Evolutionary conservation across 768 basidiomycete species (phyloP).

Genomic region (Cubamyces lactineus): DNA sequence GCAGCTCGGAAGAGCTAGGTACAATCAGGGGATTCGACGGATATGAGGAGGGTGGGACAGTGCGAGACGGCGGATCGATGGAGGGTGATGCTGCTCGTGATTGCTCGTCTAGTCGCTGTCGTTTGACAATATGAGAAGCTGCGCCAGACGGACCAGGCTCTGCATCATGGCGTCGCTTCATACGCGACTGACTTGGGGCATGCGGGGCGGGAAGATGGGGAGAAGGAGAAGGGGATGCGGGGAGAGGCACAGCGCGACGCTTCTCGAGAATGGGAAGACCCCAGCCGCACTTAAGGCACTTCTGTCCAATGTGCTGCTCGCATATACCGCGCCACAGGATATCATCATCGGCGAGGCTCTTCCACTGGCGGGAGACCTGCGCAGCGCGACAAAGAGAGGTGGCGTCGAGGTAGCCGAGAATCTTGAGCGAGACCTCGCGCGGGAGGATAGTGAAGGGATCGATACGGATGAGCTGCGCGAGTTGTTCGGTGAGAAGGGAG

Average conservation of each 20-base stretch:
- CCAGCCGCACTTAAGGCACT: conserved; percentile 97
- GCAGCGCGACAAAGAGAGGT: conserved; percentile 92
- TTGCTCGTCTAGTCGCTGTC: conserved; percentile 40
- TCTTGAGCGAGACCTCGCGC: conserved; percentile 83
- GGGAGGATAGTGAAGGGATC: conserved; percentile 93
- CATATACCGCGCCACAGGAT: conserved; percentile 95
- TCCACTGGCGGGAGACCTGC: conserved; percentile 88
- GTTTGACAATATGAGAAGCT: conserved; percentile 25
- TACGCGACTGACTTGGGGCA: conserved; percentile 27
- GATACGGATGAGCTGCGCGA: conserved; percentile 90
- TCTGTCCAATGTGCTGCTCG: conserved; percentile 97
- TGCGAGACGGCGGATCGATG: conserved; percentile 2
- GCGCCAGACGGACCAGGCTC: conserved; percentile 11
- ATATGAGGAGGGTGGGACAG: conserved; percentile 18
- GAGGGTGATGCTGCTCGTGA: conserved; percentile 37
- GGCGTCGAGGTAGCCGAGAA: conserved; percentile 89
- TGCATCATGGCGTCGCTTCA: conserved; percentile 47
- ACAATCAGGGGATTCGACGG: conserved; percentile 35
- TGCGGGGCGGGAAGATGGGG: conserved; percentile 4
- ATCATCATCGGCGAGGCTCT: conserved; percentile 89
- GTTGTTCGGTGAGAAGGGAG: conserved; percentile 91
- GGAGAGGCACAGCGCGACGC: conserved; percentile 51
- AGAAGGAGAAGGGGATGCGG: conserved; percentile 29
- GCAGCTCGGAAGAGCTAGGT: conserved; percentile 14
- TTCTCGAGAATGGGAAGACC: conserved; percentile 90